A percentile compares a stretch with the other conserved stretches of the same genome.
phyloP scores from a whole-genome alignment of 352 stramenopile species.

The Phytopythium cucurbitacearum region DNA sequence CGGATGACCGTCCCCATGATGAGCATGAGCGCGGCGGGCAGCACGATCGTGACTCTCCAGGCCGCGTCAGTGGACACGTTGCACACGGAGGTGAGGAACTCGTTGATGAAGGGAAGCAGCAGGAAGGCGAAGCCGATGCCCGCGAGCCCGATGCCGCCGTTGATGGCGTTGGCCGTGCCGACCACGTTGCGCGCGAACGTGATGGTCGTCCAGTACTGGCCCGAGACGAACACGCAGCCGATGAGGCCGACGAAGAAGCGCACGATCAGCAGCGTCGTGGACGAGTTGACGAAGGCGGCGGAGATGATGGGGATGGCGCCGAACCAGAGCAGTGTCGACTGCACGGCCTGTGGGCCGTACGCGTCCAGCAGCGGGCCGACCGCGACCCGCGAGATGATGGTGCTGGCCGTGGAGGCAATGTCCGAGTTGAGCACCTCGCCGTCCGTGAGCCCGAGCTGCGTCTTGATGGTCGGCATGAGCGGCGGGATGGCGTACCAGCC shows the following conservation, averaged over 20 bases:
- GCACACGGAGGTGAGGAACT: conserved; percentile 62
- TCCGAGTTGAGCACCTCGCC: conserved; percentile 90
- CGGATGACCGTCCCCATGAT: conserved; percentile 66
- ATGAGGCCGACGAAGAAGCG: conserved; percentile 95
- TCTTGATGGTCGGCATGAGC: conserved; percentile 90
- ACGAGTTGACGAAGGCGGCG: conserved; percentile 85
- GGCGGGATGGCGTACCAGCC: conserved; percentile 94
- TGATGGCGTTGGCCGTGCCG: conserved; percentile 91
- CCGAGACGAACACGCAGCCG: conserved; percentile 93
- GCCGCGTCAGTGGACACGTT: conserved; percentile 70
- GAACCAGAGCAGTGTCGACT: conserved; percentile 77
- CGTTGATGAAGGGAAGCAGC: conserved; percentile 86
- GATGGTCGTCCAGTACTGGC: conserved; percentile 93
- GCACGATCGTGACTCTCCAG: conserved; percentile 89
- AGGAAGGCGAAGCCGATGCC: conserved; percentile 90
- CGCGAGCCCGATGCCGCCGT: conserved; percentile 90
- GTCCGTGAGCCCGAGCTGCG: conserved; percentile 79
- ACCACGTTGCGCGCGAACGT: conserved; percentile 95
- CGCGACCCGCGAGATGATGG: conserved; percentile 91
- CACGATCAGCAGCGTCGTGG: conserved; percentile 71
- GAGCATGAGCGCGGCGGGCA: conserved; percentile 88
- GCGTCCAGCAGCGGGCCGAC: conserved; percentile 92
- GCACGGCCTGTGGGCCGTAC: conserved; percentile 84
- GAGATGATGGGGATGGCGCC: conserved; percentile 83
- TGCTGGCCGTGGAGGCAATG: conserved; percentile 88